Percentiles rank a stretch among this genome's conserved stretches.
phyloP scores from a whole-genome alignment of 208 protist species.

The Kentomonas sorsogonicus region DNA sequence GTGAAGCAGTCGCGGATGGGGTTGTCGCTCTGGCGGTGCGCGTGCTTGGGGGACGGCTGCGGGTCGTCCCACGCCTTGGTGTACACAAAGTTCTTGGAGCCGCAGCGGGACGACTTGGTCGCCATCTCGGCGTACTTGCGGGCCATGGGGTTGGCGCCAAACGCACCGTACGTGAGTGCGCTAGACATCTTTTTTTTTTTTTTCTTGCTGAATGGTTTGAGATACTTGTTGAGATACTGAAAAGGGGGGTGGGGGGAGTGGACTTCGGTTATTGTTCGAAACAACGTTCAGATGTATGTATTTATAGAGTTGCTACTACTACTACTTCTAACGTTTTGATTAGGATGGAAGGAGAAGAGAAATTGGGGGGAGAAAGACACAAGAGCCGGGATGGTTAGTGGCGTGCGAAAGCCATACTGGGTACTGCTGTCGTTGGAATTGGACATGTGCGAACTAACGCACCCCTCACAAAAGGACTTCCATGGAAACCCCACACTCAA shows the following conservation, averaged over 20 bases:
- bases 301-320: conserved; percentile 13
- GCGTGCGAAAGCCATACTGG: too few relatives aligned
- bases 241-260: too few relatives aligned
- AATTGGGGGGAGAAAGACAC: not conserved
- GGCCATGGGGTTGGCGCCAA: conserved; percentile 63
- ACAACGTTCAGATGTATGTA: not conserved
- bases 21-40: conserved; percentile 75
- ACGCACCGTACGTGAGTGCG: conserved; percentile 67
- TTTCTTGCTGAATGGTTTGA: not conserved
- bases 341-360: not conserved
- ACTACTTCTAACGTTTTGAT: conserved; percentile 5
- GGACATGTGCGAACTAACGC: not conserved
- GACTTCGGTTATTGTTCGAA: too few relatives aligned
- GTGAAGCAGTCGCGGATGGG: conserved; percentile 69
- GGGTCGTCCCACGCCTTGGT: conserved; percentile 64
- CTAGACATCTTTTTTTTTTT: conserved; percentile 43
- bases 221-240: not conserved
- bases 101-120: conserved; percentile 49
- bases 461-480: not conserved
- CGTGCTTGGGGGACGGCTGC: conserved; percentile 64
- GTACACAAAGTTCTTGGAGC: conserved; percentile 86
- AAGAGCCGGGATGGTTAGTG: not conserved
- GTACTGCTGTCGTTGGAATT: too few relatives aligned
- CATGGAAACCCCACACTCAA: not conserved
- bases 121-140: conserved; percentile 68